Percentiles rank a stretch among this genome's conserved stretches.
Conservation (phyloP, 441 rosid genomes). For the Corymbia calophylla region DNA sequence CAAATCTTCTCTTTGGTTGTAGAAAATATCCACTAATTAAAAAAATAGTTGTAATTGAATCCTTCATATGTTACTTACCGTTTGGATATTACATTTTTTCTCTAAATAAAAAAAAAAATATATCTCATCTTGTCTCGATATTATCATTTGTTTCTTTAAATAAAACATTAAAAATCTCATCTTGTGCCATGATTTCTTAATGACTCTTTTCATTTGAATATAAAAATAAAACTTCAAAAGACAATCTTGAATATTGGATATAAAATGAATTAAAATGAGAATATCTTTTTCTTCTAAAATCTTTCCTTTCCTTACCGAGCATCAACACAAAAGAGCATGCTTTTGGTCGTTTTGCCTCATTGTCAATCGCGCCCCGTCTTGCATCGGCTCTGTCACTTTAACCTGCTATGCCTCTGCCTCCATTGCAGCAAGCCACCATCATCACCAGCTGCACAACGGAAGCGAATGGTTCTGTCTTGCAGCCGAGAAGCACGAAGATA, state of each 20-base stretch:
- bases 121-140: background rate
- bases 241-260: background rate
- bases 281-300: background rate
- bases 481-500: background rate
- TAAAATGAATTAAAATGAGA: too few relatives aligned
- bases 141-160: background rate
- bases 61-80: background rate
- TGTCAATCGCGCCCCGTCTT: background rate
- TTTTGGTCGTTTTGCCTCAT: background rate
- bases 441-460: background rate
- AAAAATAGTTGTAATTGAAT: too few relatives aligned
- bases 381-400: background rate
- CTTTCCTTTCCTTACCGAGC: background rate
- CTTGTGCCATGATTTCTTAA: background rate
- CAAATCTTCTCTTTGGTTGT: background rate
- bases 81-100: background rate
- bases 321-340: accelerated
- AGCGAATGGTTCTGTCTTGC: background rate
- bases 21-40: background rate
- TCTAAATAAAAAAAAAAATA: too few relatives aligned
- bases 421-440: background rate
- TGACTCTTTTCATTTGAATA: background rate
- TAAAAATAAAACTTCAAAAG: background rate
- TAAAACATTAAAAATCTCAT: background rate
- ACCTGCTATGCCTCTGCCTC: background rate